Base-by-base conservation (phyloP, 768 basidiomycete genomes). In the Botryobasidium botryosum region DNA sequence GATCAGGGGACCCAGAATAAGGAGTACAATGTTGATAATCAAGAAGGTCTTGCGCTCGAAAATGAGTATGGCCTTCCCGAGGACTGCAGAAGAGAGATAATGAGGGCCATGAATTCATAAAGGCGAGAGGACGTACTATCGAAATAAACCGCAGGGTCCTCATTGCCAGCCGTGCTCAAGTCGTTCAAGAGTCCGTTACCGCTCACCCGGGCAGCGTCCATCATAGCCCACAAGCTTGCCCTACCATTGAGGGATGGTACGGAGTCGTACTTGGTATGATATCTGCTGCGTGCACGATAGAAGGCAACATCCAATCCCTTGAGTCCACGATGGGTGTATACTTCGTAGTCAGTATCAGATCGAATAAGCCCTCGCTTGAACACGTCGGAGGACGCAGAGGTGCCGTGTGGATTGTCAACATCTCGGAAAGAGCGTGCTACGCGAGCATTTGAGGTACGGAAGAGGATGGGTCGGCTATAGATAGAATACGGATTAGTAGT, bases 261-360 rank as follows among this genome's bases (percentile, higher is more conserved):
- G 1, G 74, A 68, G 54, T 87, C 84, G 33, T 71, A 71, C 54
- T 69, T 70, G 0, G 84, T 86, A 56, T 88, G 85, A 51, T 87
- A 87, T 49, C 67, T 69, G 49, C 77, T 75, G 35, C 84, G 67
- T 1, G 74, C 73, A 47, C 67, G 70, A 59, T 85, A 87, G 55
- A 85, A 87, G 1, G 84, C 79, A 26, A 86, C 60, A 52, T 87
- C 84, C 4, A 84, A 64, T 3, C 84, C 84, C 36, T 72, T 60
- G 69, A 84, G 69, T 0, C 69, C 72, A 8, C 50, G 52, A 31
- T 63, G 57, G 20, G 66, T 63, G 49, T 83, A 88, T 6, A 86
- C 70, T 3, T 72, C 66, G 52, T 73, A 86, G 57, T 87, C 84
- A 0, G 85, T 87, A 3, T 62, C 66, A 7, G 78, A 81, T 27